Percentiles rank a stretch among this genome's conserved stretches.
Conservation (phyloP, 23 red algal species). For the Gracilariopsis chorda region DNA sequence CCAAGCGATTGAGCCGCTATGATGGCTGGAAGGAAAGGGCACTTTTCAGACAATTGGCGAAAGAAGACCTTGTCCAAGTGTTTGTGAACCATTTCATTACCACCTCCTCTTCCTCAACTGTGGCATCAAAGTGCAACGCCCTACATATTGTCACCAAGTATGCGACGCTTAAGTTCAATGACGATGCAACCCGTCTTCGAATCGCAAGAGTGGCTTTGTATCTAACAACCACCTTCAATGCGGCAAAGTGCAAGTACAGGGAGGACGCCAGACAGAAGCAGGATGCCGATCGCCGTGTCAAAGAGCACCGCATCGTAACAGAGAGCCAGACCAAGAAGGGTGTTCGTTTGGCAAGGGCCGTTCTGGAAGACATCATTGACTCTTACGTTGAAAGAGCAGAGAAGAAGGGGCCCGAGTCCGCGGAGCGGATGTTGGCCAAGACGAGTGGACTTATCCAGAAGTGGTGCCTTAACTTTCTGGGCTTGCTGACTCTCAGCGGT, state of each 20-base stretch:
- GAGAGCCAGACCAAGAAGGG: background rate
- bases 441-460: background rate
- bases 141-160: background rate
- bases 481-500: background rate
- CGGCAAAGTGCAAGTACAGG: background rate
- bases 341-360: background rate
- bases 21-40: background rate
- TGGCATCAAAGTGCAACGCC: background rate
- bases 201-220: background rate
- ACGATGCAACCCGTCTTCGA: background rate
- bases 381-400: too few relatives aligned
- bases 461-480: slow-evolving; percentile 7
- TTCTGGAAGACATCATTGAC: background rate
- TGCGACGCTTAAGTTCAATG: background rate
- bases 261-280: background rate
- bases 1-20: background rate
- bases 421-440: background rate
- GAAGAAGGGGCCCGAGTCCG: background rate
- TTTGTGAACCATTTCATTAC: slow-evolving; percentile 9
- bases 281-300: background rate
- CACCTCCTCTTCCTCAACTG: background rate
- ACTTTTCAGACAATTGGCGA: background rate
- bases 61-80: background rate
- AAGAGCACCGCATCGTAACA: background rate
- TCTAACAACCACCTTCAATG: background rate